Base-by-base conservation (phyloP, 2,329 filamentous ascomycete species). In the Bipolaris gigantea region DNA sequence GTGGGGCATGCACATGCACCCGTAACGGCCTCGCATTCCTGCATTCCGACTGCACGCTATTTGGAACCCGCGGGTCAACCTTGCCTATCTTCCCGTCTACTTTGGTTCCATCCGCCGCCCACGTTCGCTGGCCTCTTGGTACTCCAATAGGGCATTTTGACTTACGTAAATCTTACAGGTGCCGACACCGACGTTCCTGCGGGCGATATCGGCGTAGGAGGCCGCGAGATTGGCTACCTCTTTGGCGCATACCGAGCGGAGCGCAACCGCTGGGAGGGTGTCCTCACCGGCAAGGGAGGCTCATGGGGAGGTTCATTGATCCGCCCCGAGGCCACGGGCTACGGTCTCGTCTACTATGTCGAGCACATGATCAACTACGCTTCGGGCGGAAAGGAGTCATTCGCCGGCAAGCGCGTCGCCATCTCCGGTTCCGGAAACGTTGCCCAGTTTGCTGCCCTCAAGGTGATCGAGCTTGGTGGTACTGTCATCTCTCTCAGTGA, bases 401-500 rank as follows among this genome's bases (percentile, higher is more conserved):
- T 96, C 81, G 78, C 84, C 60, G 93, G 92, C 79, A 97, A 97
- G 85, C 88, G 88, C 56, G 94, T 97, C 53, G 90, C 93, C 76
- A 89, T 99, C 77, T 97, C 94, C 40, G 94, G 94, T 61, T 97
- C 93, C 55, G 94, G 94, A 65, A 99, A 99, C 81, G 94, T 97
- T 50, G 94, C 94, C 30, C 94, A 97, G 81, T 97, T 94, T 80
- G 93, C 93, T 30, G 94, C 93, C 0, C 88, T 97, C 67, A 97
- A 97, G 82, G 87, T 88, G 73, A 94, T 97, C 70, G 92, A 97
- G 83, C 90, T 97, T 66, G 94, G 94, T 69, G 94, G 88, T 60
- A 93, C 85, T 53, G 90, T 99, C 67, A 82, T 97, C 72, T 97
- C 93, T 38, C 86, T 99, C 53, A 96, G 92, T 69, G 94, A 97